Evolutionary conservation across 805 yeast species (phyloP), one percentile per base, ranked within the genome.

Genomic region (Kuraishia floccosa): DNA sequence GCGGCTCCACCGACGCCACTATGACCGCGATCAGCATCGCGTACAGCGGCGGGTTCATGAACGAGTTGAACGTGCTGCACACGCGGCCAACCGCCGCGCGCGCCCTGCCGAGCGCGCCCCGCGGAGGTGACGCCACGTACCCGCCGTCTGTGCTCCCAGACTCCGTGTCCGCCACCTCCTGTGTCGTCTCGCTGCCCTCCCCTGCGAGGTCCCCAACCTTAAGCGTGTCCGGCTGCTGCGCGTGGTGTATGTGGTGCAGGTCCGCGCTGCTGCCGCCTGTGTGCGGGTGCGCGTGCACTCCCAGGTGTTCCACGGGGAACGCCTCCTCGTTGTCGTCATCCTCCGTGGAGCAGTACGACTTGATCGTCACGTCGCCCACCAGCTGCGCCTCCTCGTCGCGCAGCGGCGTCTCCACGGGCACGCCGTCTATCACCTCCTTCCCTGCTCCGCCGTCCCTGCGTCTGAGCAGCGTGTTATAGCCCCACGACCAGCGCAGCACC

Each of bases 401-500:
- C n/a, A n/a, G n/a, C n/a, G n/a, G n/a, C n/a, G n/a, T n/a, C 9
- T 7, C 22, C 7, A 19, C 7, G 9, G 22, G 7, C 9, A 10
- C 22, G 10, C 9, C 22, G 22, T 19, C 22, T 8, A n/a, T 15
- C 20, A 12, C 11, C 14, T 14, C 8, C 5, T 9, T 5, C 16
- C 11, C 12, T 37, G 60, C 66, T 22, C 50, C 54, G 18, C 44
- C 43, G 0, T 67, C 54, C 35, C 72, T 63, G 41, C 65, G 72
- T 41, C 72, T 65, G 47, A 81, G 55, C 36, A 81, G 58, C 21
- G 69, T 76, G 47, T 81, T 81, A 50, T 74, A 81, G 32, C 93
- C 93, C 89, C 91, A 81, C 19, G 84, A 74, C 91, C 93, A 81
- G 49, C 91, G 68, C 35, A 81, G 56, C 42, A 81, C 73, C 51